Conservation (phyloP, 2,329 filamentous ascomycete genomes). For the Aspergillus novofumigatus region DNA sequence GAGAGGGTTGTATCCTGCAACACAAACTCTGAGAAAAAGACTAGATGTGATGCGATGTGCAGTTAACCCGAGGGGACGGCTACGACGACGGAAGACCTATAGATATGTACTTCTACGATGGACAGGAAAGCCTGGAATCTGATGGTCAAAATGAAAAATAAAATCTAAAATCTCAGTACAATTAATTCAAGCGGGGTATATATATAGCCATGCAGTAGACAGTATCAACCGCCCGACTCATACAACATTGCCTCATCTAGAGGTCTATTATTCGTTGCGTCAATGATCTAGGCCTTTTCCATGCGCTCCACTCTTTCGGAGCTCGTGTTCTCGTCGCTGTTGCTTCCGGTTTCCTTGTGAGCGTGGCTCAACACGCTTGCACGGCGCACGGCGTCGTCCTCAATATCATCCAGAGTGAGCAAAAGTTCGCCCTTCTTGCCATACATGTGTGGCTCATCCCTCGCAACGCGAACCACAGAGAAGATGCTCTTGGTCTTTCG, state of each 20-base stretch:
- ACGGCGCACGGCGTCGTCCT: slow-evolving; percentile 37
- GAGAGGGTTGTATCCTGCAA: too few relatives aligned
- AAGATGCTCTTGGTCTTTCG: slow-evolving; percentile 50
- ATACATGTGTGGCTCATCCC: slow-evolving; percentile 52
- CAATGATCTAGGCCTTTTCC: background rate
- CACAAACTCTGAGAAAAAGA: too few relatives aligned
- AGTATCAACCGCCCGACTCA: background rate
- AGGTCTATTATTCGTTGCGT: background rate
- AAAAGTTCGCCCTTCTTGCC: slow-evolving; percentile 56
- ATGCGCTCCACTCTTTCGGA: slow-evolving; percentile 8
- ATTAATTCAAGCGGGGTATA: background rate
- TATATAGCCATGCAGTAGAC: background rate
- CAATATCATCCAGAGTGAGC: slow-evolving; percentile 47
- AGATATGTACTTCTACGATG: background rate
- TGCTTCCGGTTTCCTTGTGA: slow-evolving; percentile 11
- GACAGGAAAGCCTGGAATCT: too few relatives aligned
- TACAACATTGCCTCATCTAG: background rate
- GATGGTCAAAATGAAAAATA: background rate
- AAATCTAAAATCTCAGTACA: background rate
- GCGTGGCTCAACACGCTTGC: slow-evolving; percentile 23
- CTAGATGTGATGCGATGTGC: too few relatives aligned
- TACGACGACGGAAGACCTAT: too few relatives aligned
- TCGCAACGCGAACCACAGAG: slow-evolving; percentile 47
- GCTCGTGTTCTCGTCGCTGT: slow-evolving; percentile 16
- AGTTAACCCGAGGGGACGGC: too few relatives aligned